These are phyloP conservation scores for Phaeoacremonium minimum DNA, from an alignment of 2,329 filamentous ascomycete genomes.

Conservation along the genomic window DNA sequence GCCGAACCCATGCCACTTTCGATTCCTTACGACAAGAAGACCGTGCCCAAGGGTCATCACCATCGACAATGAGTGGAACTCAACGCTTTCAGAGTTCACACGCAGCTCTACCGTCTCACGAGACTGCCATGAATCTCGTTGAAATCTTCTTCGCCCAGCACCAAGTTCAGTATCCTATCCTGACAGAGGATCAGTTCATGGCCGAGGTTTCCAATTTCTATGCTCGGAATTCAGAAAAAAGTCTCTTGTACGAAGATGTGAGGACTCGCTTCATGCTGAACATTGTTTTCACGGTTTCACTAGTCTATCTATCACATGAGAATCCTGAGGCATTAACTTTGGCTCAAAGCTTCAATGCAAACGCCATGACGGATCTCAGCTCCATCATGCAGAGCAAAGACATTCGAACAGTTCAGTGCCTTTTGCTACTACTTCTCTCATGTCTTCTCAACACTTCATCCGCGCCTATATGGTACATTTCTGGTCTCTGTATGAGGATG, in stretches of 20 bases:
- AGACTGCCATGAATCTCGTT: conserved; percentile 12
- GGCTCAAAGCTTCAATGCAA: conserved; percentile 10
- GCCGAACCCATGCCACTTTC: conserved; percentile 4
- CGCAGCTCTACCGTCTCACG: conserved; percentile 9
- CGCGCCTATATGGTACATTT: conserved; percentile 17
- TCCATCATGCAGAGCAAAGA: conserved; percentile 13
- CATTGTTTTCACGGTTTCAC: conserved; percentile 13
- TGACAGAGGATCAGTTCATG: conserved; percentile 12
- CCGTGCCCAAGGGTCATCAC: no score
- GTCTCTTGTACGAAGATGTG: conserved; percentile 3
- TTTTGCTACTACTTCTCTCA: conserved; percentile 13
- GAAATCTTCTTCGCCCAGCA: conserved; percentile 16
- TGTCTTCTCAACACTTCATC: conserved; percentile 13
- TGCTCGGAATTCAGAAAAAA: neutral
- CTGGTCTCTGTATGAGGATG: conserved; percentile 16
- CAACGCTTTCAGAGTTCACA: neutral
- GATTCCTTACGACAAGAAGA: no score
- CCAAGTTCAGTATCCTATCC: conserved; percentile 16
- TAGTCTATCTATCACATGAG: conserved; percentile 12
- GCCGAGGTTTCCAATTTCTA: conserved; percentile 4
- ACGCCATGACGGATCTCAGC: conserved; percentile 13
- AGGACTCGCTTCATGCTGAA: conserved; percentile 15
- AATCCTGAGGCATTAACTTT: conserved; percentile 12
- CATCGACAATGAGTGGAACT: neutral
- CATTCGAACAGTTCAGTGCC: conserved; percentile 14